Percentiles rank a stretch among this genome's conserved stretches.
phyloP scores from a whole-genome alignment of 306 rosid genomes.

The Prunus dulcis region DNA sequence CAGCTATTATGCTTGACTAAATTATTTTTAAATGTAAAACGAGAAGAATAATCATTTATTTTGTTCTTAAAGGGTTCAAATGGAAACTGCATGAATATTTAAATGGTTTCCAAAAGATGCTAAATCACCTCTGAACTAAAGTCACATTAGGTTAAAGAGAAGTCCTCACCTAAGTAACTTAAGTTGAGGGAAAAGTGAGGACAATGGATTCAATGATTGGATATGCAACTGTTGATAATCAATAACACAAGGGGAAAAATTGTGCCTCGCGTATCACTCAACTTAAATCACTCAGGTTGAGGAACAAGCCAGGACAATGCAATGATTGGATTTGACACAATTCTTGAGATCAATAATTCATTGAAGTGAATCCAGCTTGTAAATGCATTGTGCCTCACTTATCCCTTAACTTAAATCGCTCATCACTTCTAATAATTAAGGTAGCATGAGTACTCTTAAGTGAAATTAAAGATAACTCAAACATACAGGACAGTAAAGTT shows the following conservation, averaged over 20 bases:
- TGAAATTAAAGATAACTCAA: neutral
- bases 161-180: neutral
- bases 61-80: neutral
- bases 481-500: neutral
- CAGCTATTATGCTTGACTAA: neutral
- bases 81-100: neutral
- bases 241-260: too few species aligned
- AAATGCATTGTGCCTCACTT: neutral
- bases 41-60: too few species aligned
- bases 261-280: too few species aligned
- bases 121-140: neutral
- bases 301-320: neutral
- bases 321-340: neutral
- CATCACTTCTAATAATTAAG: neutral
- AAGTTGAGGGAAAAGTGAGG: neutral
- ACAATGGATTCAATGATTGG: neutral
- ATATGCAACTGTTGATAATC: too few species aligned
- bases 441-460: neutral
- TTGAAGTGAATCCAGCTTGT: neutral
- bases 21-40: neutral
- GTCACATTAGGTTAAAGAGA: neutral
- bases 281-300: neutral
- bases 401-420: neutral
- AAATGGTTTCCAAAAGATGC: neutral
- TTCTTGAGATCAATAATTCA: neutral